Conservation (phyloP, 441 rosid genomes). For the Eutrema salsugineum region DNA sequence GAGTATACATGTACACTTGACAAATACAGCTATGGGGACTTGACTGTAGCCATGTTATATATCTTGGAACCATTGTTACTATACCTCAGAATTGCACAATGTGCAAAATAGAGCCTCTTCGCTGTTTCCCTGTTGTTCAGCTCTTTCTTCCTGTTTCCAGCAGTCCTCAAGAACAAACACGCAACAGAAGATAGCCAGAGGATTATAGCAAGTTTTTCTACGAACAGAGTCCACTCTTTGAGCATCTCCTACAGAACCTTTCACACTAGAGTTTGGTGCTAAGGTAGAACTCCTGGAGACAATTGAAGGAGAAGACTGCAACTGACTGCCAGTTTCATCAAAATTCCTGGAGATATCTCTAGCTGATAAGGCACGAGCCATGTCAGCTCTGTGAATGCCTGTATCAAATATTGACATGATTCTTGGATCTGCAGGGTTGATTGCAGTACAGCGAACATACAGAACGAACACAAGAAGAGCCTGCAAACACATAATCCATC, state of each 20-base stretch:
- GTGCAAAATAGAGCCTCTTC: slow-evolving; percentile 66
- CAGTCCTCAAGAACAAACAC: slow-evolving; percentile 69
- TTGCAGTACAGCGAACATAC: slow-evolving; percentile 67
- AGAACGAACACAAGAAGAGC: slow-evolving; percentile 65
- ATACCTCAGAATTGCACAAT: slow-evolving; percentile 67
- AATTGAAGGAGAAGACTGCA: slow-evolving; percentile 67
- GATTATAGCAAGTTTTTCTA: slow-evolving; percentile 15
- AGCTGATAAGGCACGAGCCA: slow-evolving; percentile 32
- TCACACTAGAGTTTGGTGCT: slow-evolving; percentile 59
- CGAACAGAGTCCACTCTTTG: slow-evolving; percentile 25
- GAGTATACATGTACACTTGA: not conserved
- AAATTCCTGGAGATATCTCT: slow-evolving; percentile 44
- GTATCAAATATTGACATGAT: slow-evolving; percentile 55
- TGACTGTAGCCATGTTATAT: not conserved
- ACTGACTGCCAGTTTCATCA: slow-evolving; percentile 57
- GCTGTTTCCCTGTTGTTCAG: slow-evolving; percentile 40
- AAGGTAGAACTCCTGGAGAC: slow-evolving; percentile 67
- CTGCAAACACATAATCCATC: slow-evolving; percentile 33
- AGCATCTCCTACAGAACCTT: slow-evolving; percentile 55
- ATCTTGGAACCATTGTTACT: not conserved
- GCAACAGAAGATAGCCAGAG: slow-evolving; percentile 50
- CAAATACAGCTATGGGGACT: not conserved
- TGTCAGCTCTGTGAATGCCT: slow-evolving; percentile 26
- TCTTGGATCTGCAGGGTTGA: slow-evolving; percentile 74
- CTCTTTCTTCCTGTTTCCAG: slow-evolving; percentile 38